Evolutionary conservation across 2,329 filamentous ascomycete species (phyloP).

Genomic region (Penicillium sp.): DNA sequence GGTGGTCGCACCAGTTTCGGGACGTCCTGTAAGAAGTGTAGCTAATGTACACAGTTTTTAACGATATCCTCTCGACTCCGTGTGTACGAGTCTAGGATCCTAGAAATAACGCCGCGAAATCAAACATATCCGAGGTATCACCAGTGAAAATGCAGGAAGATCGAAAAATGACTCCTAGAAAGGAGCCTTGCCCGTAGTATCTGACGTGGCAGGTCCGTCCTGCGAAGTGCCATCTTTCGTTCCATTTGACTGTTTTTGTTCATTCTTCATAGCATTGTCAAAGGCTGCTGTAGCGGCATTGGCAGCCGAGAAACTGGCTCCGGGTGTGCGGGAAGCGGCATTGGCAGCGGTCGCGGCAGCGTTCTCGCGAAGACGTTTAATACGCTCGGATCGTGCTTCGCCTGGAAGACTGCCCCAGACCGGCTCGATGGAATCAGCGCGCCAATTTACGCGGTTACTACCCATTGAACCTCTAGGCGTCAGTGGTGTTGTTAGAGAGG

Average conservation of each 20-base stretch:
- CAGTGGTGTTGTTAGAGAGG: constrained; percentile 27
- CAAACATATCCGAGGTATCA: neutral
- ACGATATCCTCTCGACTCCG: neutral
- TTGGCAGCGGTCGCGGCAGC: constrained; percentile 24
- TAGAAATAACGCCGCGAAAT: constrained; percentile 6
- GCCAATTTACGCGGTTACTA: constrained; percentile 38
- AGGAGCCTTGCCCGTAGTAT: neutral
- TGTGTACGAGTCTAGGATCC: constrained; percentile 4
- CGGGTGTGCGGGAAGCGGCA: constrained; percentile 13
- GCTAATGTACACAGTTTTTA: constrained; percentile 11
- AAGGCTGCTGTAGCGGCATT: constrained; percentile 11
- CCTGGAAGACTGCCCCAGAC: constrained; percentile 38
- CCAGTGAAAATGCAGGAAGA: neutral
- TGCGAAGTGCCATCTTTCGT: constrained; percentile 2
- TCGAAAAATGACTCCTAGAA: neutral
- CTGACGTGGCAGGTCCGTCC: neutral
- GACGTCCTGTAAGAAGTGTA: constrained; percentile 5
- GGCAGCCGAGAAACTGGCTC: neutral
- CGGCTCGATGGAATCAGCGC: constrained; percentile 42
- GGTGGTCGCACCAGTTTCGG: too few relatives aligned
- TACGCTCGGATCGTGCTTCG: constrained; percentile 36
- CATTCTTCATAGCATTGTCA: constrained; percentile 6
- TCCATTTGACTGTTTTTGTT: neutral
- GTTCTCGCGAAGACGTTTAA: constrained; percentile 35
- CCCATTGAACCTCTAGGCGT: constrained; percentile 23